A percentile compares a stretch with the other conserved stretches of the same genome.
Evolutionary conservation across 129 eudicot species (phyloP).

Genomic region (Smallanthus sonchifolius): DNA sequence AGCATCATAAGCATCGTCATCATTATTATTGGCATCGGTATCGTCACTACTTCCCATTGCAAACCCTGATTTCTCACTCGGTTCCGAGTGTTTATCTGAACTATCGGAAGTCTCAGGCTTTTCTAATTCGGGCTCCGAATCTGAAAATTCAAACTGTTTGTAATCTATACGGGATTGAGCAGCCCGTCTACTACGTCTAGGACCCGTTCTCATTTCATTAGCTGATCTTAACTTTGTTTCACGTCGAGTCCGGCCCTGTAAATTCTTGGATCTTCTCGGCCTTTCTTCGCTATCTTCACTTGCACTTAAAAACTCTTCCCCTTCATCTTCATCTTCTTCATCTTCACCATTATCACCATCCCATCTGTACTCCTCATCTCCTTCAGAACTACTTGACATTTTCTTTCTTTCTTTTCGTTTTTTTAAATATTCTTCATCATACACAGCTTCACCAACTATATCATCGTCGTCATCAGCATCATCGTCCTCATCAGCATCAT

Average conservation of each 20-base stretch:
- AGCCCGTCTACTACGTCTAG: conserved; percentile 83
- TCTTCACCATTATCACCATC: conserved; percentile 70
- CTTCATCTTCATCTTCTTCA: conserved; percentile 65
- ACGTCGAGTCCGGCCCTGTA: conserved; percentile 59
- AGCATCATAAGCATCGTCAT: conserved; percentile 37
- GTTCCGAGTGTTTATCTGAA: conserved; percentile 40
- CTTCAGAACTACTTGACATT: conserved; percentile 77
- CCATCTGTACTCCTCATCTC: conserved; percentile 80
- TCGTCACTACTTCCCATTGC: conserved; percentile 56
- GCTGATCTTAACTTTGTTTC: conserved; percentile 64
- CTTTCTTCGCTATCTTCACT: conserved; percentile 76
- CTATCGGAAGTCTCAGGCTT: conserved; percentile 53
- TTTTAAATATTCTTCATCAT: conserved; percentile 83
- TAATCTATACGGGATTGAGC: conserved; percentile 67
- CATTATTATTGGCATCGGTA: conserved; percentile 38
- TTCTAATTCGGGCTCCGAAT: conserved; percentile 58
- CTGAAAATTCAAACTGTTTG: conserved; percentile 58
- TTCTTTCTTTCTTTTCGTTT: conserved; percentile 54
- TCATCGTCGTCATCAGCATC: conserved; percentile 72
- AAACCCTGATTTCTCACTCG: conserved; percentile 45
- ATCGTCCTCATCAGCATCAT: conserved; percentile 63
- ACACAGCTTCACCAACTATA: conserved; percentile 90
- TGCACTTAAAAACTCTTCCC: conserved; percentile 48
- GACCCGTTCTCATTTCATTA: conserved; percentile 49
- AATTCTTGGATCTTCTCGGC: conserved; percentile 40